Evolutionary conservation across 1,284 basidiomycete genomes (phyloP), one percentile per base, ranked within the genome.

Genomic region (Pascua guehoae): DNA sequence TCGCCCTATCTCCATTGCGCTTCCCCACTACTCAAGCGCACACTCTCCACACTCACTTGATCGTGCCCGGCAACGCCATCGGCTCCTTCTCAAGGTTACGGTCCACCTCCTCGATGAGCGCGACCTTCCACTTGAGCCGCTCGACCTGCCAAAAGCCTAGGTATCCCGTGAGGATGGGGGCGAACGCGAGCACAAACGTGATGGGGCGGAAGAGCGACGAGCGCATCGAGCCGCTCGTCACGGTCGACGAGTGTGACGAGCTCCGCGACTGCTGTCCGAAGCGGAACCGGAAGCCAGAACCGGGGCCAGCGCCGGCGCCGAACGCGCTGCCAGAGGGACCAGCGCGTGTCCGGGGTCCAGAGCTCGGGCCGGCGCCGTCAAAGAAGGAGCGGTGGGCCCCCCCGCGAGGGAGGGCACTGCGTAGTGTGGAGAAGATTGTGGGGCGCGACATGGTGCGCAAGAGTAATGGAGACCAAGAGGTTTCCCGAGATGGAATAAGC

Each of bases 91-190:
- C 83, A 36, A 98, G 79, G 78, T 98, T 97, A 74, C 90, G 86
- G 71, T 97, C 89, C 45, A 98, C 81, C 70, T 98, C 91, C 64
- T 97, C 91, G 63, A 98, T 97, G 58, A 98, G 81, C 51, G 85
- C 84, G 38, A 97, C 81, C 77, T 99, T 99, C 96, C 96, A 99
- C 72, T 91, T 85, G 45, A 98, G 82, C 43, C 96, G 84, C 67
- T 91, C 83, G 38, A 85, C 68, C 72, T 99, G 95, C 96, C 95
- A 98, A 40, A 87, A 86, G 17, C 95, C 95, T 57, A 98, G 81
- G n/a, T 82, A 88, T 64, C 94, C 91, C 0, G 92, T 92, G 67
- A 96, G 86, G 61, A 98, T 79, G 0, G 95, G 95, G 59, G 97
- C 89, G 65, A 89, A 82, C 24, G 89, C 90, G 51, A 96, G 81